Evolutionary conservation across 495 filamentous ascomycete genomes (phyloP).

Genomic region (Neurospora sp.): DNA sequence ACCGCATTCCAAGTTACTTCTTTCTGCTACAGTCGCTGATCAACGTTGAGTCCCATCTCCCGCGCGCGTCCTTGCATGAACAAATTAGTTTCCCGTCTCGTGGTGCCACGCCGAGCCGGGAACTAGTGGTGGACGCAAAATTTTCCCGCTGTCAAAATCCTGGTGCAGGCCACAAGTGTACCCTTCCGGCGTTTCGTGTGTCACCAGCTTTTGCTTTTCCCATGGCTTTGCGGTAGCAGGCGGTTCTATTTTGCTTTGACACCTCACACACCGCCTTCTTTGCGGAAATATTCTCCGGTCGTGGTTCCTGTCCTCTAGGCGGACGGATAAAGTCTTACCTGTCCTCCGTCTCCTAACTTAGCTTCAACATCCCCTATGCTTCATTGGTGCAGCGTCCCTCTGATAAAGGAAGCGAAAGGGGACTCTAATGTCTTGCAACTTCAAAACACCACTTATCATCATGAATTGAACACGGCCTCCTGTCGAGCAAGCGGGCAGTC

Average conservation of each 20-base stretch:
- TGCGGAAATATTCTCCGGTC: background rate
- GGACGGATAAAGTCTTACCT: background rate
- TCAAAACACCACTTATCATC: background rate
- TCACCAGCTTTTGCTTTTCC: background rate
- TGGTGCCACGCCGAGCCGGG: background rate
- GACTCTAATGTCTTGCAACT: background rate
- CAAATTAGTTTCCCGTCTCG: background rate
- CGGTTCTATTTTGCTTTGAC: background rate
- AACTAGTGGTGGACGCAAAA: background rate
- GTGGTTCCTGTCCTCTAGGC: background rate
- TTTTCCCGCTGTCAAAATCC: background rate
- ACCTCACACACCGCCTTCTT: background rate
- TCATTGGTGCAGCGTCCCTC: background rate
- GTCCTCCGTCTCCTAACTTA: background rate
- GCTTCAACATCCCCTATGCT: background rate
- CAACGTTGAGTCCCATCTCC: background rate
- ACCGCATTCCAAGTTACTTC: background rate
- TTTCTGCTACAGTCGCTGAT: background rate
- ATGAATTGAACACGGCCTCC: background rate
- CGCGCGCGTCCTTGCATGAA: background rate
- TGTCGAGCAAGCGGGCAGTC: background rate
- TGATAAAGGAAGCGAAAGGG: background rate
- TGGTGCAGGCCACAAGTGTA: background rate
- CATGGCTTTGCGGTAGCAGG: background rate
- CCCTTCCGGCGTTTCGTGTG: background rate